A percentile compares a stretch with the other conserved stretches of the same genome.
phyloP scores from a whole-genome alignment of 495 filamentous ascomycete species.

The Mytilinidion resinicola region DNA sequence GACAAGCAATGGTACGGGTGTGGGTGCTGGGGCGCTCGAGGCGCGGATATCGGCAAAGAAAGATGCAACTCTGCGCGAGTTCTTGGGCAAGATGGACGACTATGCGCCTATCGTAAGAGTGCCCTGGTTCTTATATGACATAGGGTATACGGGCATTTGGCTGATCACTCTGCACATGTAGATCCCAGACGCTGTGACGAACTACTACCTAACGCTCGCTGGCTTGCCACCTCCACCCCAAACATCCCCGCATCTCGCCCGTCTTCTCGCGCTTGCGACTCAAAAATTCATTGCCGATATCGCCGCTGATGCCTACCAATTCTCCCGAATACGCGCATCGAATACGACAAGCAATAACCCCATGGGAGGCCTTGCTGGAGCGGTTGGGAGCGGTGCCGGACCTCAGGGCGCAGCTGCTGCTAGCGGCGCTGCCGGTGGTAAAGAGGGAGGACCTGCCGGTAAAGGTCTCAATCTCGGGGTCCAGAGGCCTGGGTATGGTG shows the following conservation, averaged over 20 bases:
- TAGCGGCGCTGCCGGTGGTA: conserved; percentile 47
- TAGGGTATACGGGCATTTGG: neutral
- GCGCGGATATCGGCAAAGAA: conserved; percentile 66
- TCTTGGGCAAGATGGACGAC: conserved; percentile 93
- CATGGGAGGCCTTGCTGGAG: conserved; percentile 77
- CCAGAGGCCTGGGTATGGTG: conserved; percentile 85
- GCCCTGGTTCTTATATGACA: neutral
- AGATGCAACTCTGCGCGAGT: conserved; percentile 84
- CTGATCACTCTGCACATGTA: conserved; percentile 34
- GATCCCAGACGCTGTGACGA: conserved; percentile 96
- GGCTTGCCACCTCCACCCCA: conserved; percentile 84
- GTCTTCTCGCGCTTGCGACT: conserved; percentile 88
- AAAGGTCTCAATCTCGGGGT: conserved; percentile 68
- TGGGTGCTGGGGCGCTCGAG: conserved; percentile 23
- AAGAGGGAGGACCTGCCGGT: conserved; percentile 29
- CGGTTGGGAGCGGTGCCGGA: conserved; percentile 59
- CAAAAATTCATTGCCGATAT: conserved; percentile 98
- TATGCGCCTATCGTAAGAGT: conserved; percentile 87
- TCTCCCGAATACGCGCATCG: conserved; percentile 84
- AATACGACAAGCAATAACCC: conserved; percentile 79
- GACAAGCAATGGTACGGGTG: conserved; percentile 15
- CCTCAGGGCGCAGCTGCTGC: conserved; percentile 50
- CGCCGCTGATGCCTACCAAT: conserved; percentile 95
- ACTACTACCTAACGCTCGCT: conserved; percentile 94
- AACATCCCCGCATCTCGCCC: conserved; percentile 80